These are phyloP conservation scores for Teratosphaeria nubilosa DNA, from an alignment of 2,329 filamentous ascomycete genomes.

Conservation along the genomic window DNA sequence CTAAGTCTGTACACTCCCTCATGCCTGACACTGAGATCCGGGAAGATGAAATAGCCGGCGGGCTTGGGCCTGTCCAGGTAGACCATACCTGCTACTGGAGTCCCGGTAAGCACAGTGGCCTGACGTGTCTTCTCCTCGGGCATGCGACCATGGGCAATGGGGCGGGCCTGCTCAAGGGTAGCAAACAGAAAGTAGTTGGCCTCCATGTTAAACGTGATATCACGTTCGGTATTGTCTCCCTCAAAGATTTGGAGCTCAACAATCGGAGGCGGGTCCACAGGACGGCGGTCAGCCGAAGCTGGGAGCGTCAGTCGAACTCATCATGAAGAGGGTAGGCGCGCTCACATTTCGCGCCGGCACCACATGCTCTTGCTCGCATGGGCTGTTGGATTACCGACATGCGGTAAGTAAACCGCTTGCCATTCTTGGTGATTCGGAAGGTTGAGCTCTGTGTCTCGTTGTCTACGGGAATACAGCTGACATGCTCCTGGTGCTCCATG, in stretches of 20 bases:
- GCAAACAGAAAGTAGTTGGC: slow-evolving; percentile 97
- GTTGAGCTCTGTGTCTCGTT: slow-evolving; percentile 47
- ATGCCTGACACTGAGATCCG: slow-evolving; percentile 88
- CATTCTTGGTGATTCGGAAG: slow-evolving; percentile 58
- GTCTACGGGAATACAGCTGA: slow-evolving; percentile 35
- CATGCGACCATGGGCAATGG: slow-evolving; percentile 67
- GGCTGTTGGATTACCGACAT: slow-evolving; percentile 88
- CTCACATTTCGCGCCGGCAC: slow-evolving; percentile 89
- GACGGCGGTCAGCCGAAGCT: slow-evolving; percentile 80
- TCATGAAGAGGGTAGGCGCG: not conserved
- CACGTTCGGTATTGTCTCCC: slow-evolving; percentile 41
- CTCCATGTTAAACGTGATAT: slow-evolving; percentile 79
- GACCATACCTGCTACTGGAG: slow-evolving; percentile 89
- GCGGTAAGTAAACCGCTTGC: slow-evolving; percentile 68
- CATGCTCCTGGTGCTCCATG: slow-evolving; percentile 17
- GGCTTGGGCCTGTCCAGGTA: slow-evolving; percentile 78
- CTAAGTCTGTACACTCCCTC: slow-evolving; percentile 86
- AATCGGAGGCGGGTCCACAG: slow-evolving; percentile 88
- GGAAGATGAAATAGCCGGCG: slow-evolving; percentile 93
- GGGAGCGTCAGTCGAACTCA: slow-evolving; percentile 10
- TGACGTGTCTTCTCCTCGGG: slow-evolving; percentile 54
- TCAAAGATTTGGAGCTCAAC: slow-evolving; percentile 83
- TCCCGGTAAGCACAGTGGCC: slow-evolving; percentile 81
- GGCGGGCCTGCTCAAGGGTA: slow-evolving; percentile 76
- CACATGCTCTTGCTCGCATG: slow-evolving; percentile 86